phyloP scores from a whole-genome alignment of 1,284 basidiomycete genomes.

The Irpex rosettiformis region DNA sequence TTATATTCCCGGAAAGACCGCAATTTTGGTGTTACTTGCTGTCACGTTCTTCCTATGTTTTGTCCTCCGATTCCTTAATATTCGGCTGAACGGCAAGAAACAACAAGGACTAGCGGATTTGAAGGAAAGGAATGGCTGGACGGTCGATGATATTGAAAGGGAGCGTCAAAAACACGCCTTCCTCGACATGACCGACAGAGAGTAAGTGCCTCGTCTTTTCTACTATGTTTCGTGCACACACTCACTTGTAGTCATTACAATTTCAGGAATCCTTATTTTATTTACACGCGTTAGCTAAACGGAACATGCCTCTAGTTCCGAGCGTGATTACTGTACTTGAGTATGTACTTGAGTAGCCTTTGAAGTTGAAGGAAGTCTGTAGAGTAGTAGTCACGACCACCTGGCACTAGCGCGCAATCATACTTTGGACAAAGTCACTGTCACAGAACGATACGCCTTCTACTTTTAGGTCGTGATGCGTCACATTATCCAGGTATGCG shows the following conservation, averaged over 20 bases:
- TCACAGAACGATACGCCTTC: no score
- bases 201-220: constrained; percentile 33
- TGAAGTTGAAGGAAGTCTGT: no score
- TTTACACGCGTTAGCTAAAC: constrained; percentile 30
- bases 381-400: no score
- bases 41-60: constrained; percentile 48
- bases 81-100: constrained; percentile 54
- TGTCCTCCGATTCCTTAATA: constrained; percentile 52
- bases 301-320: no score
- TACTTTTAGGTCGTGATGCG: no score
- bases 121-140: constrained; percentile 50
- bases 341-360: no score
- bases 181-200: constrained; percentile 59
- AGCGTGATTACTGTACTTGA: no score
- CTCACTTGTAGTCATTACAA: background rate
- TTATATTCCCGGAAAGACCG: constrained; percentile 61
- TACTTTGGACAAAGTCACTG: no score
- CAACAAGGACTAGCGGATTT: constrained; percentile 36
- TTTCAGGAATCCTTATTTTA: constrained; percentile 30
- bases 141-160: constrained; percentile 48
- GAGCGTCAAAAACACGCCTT: constrained; percentile 61
- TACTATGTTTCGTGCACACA: background rate
- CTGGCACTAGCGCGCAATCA: no score
- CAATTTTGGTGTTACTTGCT: constrained; percentile 55
- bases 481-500: no score